Evolutionary conservation across 2,329 filamentous ascomycete species (phyloP).

Genomic region (Calonectria honghensis): DNA sequence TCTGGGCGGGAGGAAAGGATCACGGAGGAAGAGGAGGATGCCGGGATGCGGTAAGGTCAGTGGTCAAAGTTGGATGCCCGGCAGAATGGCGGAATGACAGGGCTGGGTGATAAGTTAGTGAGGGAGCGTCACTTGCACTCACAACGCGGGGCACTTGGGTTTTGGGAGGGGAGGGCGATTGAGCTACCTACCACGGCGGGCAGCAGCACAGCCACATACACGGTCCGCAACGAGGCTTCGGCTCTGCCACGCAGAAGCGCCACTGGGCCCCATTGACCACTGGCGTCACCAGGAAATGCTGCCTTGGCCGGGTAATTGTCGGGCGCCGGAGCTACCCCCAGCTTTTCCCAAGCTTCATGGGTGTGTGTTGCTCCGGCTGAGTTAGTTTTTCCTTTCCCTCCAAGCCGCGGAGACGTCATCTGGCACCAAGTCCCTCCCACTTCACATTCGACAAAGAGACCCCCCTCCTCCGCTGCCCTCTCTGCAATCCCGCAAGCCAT

Average conservation of each 20-base stretch:
- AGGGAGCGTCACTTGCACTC: constrained; percentile 2
- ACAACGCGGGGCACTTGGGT: constrained; percentile 54
- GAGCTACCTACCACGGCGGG: constrained; percentile 3
- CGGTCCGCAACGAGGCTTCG: background rate
- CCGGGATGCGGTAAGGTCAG: constrained; percentile 16
- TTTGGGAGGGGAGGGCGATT: constrained; percentile 30
- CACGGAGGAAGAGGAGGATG: background rate
- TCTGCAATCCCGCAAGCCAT: constrained; percentile 49
- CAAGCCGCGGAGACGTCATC: constrained; percentile 52
- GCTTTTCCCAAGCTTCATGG: constrained; percentile 37
- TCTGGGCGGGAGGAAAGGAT: background rate
- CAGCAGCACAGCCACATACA: constrained; percentile 38
- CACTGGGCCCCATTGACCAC: constrained; percentile 26
- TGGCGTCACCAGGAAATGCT: constrained; percentile 34
- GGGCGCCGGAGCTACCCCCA: constrained; percentile 34
- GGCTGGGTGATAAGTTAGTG: constrained; percentile 27
- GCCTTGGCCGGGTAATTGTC: constrained; percentile 42
- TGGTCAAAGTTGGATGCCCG: constrained; percentile 25
- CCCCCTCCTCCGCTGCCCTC: constrained; percentile 11
- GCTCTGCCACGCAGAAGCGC: constrained; percentile 23
- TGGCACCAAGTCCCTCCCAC: constrained; percentile 41
- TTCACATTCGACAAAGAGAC: constrained; percentile 33
- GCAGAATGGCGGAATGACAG: constrained; percentile 21
- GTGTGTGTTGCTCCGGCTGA: constrained; percentile 20
- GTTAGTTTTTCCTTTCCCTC: constrained; percentile 49